Base-by-base conservation (phyloP, 2,329 filamentous ascomycete species). In the Sclerotinia glacialis region DNA sequence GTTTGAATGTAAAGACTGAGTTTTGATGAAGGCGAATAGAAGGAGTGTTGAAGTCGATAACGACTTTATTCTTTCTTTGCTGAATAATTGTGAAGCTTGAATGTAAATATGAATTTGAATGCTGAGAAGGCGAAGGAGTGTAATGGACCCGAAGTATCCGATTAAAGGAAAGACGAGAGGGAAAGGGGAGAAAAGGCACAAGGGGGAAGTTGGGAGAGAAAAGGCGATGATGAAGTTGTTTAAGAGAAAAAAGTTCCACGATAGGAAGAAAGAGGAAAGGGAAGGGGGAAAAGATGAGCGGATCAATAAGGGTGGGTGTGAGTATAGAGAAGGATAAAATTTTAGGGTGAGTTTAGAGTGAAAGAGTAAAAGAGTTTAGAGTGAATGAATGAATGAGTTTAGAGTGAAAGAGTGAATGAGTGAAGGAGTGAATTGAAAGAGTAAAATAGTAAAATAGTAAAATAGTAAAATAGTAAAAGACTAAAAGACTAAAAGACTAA, bases 81-180 rank as follows among this genome's bases (percentile, higher is more conserved):
- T 26, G 28, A 16, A 49, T 6, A 50, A 37, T 49, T 37, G 28
- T 61, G 28, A 37, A 34, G 28, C 11, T 34, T 37, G 31, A 49
- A 61, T 49, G 28, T 21, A 49, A 49, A 47, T 47, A 49, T 68
- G 71, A 72, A 69, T 67, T 55, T 66, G 70, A 70, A 66, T 52
- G 49, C 23, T 65, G 63, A 50, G 66, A 69, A 72, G 71, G 72
- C 73, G 71, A 77, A 77, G 69, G 78, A 78, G 76, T 75, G 76
- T 77, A 77, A 75, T 76, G 78, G 77, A 75, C 76, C 80, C 80
- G 81, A 76, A 83, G 83, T 76, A 81, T 65, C 64, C 64, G 62
- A 64, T 64, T 60, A 61, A 60, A 67, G 70, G 72, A 75, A 74
- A 71, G 72, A 74, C 72, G 67, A 69, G 72, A 72, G 71, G 69